Evolutionary conservation across 2,329 filamentous ascomycete genomes (phyloP).

Genomic region (Neopestalotiopsis clavispora): DNA sequence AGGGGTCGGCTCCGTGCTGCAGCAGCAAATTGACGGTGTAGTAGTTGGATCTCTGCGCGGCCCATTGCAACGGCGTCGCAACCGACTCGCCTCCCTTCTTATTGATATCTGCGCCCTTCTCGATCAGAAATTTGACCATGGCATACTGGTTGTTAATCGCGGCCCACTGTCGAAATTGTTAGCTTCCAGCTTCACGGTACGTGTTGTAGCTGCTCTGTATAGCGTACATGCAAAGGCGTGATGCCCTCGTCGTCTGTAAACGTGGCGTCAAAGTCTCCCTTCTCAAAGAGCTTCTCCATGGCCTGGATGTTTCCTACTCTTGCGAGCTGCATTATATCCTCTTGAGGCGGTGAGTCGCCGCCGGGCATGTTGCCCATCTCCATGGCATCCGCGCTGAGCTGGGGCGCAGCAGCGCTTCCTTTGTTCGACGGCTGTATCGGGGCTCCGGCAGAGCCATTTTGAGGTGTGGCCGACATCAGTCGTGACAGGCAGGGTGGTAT

Average conservation of each 20-base stretch:
- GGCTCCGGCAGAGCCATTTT: constrained; percentile 41
- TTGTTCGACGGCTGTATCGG: constrained; percentile 63
- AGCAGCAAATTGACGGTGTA: constrained; percentile 94
- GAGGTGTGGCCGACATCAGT: constrained; percentile 47
- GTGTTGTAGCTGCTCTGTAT: neutral
- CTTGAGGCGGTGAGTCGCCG: constrained; percentile 51
- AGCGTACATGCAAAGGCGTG: constrained; percentile 86
- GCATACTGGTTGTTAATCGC: constrained; percentile 98
- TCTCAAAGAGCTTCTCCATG: constrained; percentile 90
- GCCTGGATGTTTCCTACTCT: constrained; percentile 82
- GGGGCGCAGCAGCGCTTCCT: constrained; percentile 55
- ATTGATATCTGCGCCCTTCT: constrained; percentile 85
- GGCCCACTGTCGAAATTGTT: constrained; percentile 74
- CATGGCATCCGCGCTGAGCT: constrained; percentile 59
- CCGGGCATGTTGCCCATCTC: constrained; percentile 57
- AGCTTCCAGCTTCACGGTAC: neutral
- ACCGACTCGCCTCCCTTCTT: constrained; percentile 93
- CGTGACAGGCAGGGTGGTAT: neutral
- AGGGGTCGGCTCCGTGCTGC: constrained; percentile 87
- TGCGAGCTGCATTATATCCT: constrained; percentile 96
- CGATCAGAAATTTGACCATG: constrained; percentile 94
- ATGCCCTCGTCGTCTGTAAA: constrained; percentile 92
- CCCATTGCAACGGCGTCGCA: constrained; percentile 95
- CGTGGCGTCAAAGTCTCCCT: constrained; percentile 78
- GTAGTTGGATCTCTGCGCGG: constrained; percentile 94